Evolutionary conservation across 345 rosid genomes (phyloP), one percentile per base, ranked within the genome.

Genomic region (Populus euphratica): DNA sequence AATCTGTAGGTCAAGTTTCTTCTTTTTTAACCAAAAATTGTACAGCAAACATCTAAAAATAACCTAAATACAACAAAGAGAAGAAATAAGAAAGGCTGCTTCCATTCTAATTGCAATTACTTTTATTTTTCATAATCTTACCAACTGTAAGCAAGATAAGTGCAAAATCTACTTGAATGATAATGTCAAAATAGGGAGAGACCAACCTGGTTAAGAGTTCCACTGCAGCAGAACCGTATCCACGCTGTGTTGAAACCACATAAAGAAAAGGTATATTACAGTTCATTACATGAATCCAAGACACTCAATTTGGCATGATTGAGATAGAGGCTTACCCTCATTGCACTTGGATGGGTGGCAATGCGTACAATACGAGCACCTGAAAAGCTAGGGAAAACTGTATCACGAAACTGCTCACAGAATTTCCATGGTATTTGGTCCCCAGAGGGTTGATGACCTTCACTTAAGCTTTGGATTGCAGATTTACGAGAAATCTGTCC

Each of bases 401-500:
- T 77, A 67, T 96, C 95, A 74, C 89, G 88, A 67, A 91, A 96
- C 75, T 92, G 93, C 86, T 96, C 95, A 81, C 89, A 91, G 81
- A 96, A 94, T 81, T 96, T 96, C 99, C 99, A 96, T 38, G 99
- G 98, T 74, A 96, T 92, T 80, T 93, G 98, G 85, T 96, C 99
- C 76, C 99, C 99, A 87, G 56, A 88, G 11, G 99, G 99, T 77
- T 88, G 92, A 88, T 91, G 93, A 44, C 94, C 98, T 74, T 81
- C 92, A 8, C 88, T 81, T 78, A 93, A 88, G 87, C 94, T 94
- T 85, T 82, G 82, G 43, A 88, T 76, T 27, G 90, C 96, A 81
- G 99, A 96, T 86, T 83, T 91, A 71, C 80, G 88, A 77, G 99
- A 96, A 81, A 96, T 96, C 56, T 89, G 91, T 64, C 99, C 99